phyloP scores from a whole-genome alignment of 345 rosid genomes.

The Brassica juncea region DNA sequence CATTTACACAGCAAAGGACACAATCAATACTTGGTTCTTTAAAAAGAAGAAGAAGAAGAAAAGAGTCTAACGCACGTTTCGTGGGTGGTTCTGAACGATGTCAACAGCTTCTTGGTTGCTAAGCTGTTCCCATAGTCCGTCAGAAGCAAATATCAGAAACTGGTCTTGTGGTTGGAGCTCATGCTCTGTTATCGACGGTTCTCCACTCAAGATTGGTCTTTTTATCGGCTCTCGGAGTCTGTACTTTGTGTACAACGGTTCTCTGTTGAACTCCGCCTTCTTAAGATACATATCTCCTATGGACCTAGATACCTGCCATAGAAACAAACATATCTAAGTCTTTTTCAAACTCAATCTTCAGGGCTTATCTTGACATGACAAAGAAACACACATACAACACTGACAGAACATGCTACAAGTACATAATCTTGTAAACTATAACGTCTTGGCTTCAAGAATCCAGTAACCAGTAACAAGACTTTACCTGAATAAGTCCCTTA shows the following conservation, averaged over 20 bases:
- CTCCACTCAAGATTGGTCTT: conserved; percentile 85
- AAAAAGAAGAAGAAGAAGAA: conserved; percentile 12
- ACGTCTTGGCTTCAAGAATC: background rate
- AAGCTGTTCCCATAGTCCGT: conserved; percentile 97
- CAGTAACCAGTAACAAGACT: background rate
- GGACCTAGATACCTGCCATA: conserved; percentile 79
- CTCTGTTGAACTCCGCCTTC: conserved; percentile 85
- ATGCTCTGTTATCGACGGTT: conserved; percentile 72
- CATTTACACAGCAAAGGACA: background rate
- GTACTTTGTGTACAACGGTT: conserved; percentile 79
- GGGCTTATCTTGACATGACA: background rate
- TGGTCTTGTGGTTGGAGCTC: conserved; percentile 74
- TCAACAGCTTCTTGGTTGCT: conserved; percentile 91
- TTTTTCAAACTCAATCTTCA: background rate
- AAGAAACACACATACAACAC: conserved; percentile 1
- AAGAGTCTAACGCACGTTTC: conserved; percentile 54
- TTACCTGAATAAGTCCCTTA: conserved; percentile 94
- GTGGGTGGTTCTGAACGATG: conserved; percentile 83
- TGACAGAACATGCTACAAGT: background rate
- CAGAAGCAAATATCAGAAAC: conserved; percentile 92
- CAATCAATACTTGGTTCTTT: conserved; percentile 8
- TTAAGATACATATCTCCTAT: conserved; percentile 90
- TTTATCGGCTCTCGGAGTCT: conserved; percentile 79
- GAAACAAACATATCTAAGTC: background rate
- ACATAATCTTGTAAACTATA: background rate